Percentiles rank a stretch among this genome's conserved stretches.
These are phyloP conservation scores for Hura crepitans DNA, from an alignment of 441 rosid genomes.

Conservation along the genomic window DNA sequence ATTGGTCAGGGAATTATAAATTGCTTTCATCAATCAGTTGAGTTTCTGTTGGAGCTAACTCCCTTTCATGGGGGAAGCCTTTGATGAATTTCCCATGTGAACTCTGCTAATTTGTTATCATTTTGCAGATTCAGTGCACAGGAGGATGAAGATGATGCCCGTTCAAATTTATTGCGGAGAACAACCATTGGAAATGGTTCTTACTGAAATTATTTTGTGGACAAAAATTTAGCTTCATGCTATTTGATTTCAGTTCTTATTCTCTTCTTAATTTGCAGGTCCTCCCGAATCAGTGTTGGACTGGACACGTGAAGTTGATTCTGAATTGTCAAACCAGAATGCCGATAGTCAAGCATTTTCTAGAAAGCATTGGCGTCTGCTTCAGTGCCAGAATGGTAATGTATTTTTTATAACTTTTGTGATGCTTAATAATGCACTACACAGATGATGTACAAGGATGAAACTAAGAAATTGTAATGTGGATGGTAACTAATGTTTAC, in stretches of 20 bases:
- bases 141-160: slow-evolving; percentile 83
- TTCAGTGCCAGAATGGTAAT: slow-evolving; percentile 98
- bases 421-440: slow-evolving; percentile 16
- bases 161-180: slow-evolving; percentile 54
- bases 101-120: slow-evolving; percentile 14
- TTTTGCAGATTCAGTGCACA: slow-evolving; percentile 69
- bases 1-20: not conserved
- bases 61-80: not conserved
- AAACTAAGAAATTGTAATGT: not conserved
- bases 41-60: not conserved
- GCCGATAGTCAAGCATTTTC: slow-evolving; percentile 89
- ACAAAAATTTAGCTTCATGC: slow-evolving; percentile 26
- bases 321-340: slow-evolving; percentile 69
- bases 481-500: slow-evolving; percentile 5
- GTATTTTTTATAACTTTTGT: slow-evolving; percentile 16
- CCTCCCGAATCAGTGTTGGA: slow-evolving; percentile 80
- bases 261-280: slow-evolving; percentile 47
- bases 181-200: slow-evolving; percentile 97
- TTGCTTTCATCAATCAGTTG: not conserved
- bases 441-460: slow-evolving; percentile 6
- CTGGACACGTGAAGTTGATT: slow-evolving; percentile 89
- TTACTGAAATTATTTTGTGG: slow-evolving; percentile 19
- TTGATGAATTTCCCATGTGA: not conserved
- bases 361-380: slow-evolving; percentile 97
- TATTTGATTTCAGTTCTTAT: slow-evolving; percentile 28